phyloP scores from a whole-genome alignment of 1,284 basidiomycete genomes.

The Rhodotorula sp. region DNA sequence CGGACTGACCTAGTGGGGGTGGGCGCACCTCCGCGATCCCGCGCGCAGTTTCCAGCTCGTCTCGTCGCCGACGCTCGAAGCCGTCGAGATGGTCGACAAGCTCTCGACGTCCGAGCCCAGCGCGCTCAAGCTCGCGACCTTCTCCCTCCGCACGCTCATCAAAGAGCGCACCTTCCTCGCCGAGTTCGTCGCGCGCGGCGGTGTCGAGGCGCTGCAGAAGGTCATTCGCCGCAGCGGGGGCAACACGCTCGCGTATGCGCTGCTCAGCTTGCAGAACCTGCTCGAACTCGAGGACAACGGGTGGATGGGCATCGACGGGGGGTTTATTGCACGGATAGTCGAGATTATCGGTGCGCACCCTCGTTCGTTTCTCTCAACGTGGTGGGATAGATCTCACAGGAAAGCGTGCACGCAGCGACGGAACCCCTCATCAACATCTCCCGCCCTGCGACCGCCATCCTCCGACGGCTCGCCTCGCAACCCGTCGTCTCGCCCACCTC shows the following conservation, averaged over 20 bases:
- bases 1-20: background rate
- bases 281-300: slow-evolving; percentile 76
- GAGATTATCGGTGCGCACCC: slow-evolving; percentile 62
- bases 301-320: slow-evolving; percentile 69
- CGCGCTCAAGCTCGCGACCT: slow-evolving; percentile 67
- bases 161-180: slow-evolving; percentile 85
- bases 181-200: slow-evolving; percentile 78
- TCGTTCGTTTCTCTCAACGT: background rate
- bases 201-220: slow-evolving; percentile 71
- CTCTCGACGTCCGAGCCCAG: slow-evolving; percentile 61
- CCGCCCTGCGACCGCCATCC: slow-evolving; percentile 91
- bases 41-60: slow-evolving; percentile 62
- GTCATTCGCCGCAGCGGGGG: slow-evolving; percentile 71
- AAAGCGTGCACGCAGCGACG: slow-evolving; percentile 55
- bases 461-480: slow-evolving; percentile 77
- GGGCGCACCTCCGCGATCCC: background rate
- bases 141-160: slow-evolving; percentile 81
- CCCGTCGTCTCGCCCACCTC: slow-evolving; percentile 29
- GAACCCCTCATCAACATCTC: slow-evolving; percentile 85
- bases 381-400: background rate
- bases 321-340: slow-evolving; percentile 70
- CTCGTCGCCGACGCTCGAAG: slow-evolving; percentile 77
- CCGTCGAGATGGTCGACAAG: slow-evolving; percentile 74
- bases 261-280: slow-evolving; percentile 79
- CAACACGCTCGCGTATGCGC: slow-evolving; percentile 83